Evolutionary conservation across 768 basidiomycete genomes (phyloP), one percentile per base, ranked within the genome.

Genomic region (Lactarius deliciosus): DNA sequence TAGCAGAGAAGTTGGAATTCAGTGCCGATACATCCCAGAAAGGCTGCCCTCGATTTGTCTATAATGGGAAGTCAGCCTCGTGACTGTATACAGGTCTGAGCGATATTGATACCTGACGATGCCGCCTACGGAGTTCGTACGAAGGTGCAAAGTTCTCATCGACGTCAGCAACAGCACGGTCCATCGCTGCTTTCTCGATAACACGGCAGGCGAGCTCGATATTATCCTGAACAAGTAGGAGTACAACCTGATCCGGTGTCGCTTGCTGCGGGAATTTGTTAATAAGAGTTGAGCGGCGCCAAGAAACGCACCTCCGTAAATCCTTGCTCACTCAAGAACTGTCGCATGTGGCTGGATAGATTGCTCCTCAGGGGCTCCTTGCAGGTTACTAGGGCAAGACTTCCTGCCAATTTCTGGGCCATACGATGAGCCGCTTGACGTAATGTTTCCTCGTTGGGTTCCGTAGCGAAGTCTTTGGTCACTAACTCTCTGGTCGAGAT

Each of bases 171-270:
- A 94, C 85, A 8, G 96, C 96, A 65, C 94, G 87, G 72, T 98
- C 96, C 91, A 97, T 97, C 0, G 97, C 97, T 6, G 96, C 96
- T 72, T 94, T 96, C 78, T 98, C 95, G 69, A 99, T 96, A 10
- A 94, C 92, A 62, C 86, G 84, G 74, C 96, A 98, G 18, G 96
- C 96, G 56, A 92, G 82, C 54, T 98, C 96, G 60, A 97, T 81
- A 72, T 99, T 98, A 71, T 98, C 96, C 66, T 88, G 85, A 16
- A 96, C 94, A 45, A 98, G 83, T 38, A 96, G 81, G 9, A 83
- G 76, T 58, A 92, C 79, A 38, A 92, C 88, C 66, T 88, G 88
- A 65, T 98, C 96, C 3, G 93, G 83, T 61, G 96, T 84, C 75
- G 89, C 82, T 77, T 91, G 85, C 79, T 84, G 68, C 25, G 63